Evolutionary conservation across 495 filamentous ascomycete genomes (phyloP), one percentile per base, ranked within the genome.

Genomic region (Pyrenula aspistea): DNA sequence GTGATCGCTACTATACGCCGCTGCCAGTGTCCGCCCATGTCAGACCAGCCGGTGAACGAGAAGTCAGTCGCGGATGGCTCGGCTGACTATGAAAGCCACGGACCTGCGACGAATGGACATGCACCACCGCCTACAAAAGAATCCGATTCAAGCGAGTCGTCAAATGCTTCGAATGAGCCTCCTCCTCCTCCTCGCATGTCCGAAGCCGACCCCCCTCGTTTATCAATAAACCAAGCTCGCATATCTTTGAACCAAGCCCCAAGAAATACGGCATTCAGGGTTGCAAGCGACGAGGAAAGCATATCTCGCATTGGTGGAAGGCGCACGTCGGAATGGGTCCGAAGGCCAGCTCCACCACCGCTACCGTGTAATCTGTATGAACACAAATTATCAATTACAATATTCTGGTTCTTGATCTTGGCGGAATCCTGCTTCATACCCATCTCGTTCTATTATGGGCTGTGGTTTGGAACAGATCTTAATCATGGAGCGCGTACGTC

Each of bases 351-450:
- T 4, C 80, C 79, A 42, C 81, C 79, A 31, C 70, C 72, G 12
- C 74, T 85, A 20, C 78, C 82, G 24, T 84, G 83, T 63, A 75
- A 74, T 2, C 63, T 83, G 20, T 72, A 69, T 23, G 64, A 71
- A n/a, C 70, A 81, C 22, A 81, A 80, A 57, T 73, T 70, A 64
- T 67, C 72, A 31, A 83, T 84, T 60, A 62, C 71, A 20, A 61
- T 81, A 23, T 84, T 85, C 66, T 85, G 82, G 81, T 70, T 63
- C 0, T 64, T 84, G 19, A 78, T 83, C 51, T 54, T 82, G 10
- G 55, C 81, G 25, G 81, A 84, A 60, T 74, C 71, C 20, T 62
- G 79, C 12, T 71, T 65, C 19, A 74, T 83, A 62, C 81, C 82
- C 15, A 66, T 83, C 36, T 72, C 66, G 1, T 66, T 85, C 11